Base-by-base conservation (phyloP, 495 filamentous ascomycete species). In the Aspergillus bridgeri region DNA sequence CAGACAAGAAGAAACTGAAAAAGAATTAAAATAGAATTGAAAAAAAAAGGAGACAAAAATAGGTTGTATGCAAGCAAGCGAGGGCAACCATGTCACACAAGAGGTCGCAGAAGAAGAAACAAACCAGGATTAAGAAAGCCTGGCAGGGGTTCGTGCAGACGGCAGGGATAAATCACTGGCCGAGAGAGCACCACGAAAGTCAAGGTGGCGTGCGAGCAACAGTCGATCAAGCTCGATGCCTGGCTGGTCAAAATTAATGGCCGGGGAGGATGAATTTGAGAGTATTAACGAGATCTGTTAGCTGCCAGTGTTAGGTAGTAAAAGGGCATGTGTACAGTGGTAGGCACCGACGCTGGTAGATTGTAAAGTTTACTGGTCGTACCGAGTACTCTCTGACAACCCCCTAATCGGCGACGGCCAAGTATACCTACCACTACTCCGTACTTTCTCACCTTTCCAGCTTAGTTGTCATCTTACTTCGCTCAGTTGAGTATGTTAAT, bases 161-260 rank as follows among this genome's bases (percentile, higher is more conserved):
- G 47, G 60, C 57, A 60, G 59, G 51, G 47, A 58, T 45, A 50
- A 72, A 68, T 61, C 66, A 71, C 58, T 76, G 73, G 73, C 43
- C 55, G 50, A 73, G 69, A 76, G 51, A 5, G 56, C 64, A 74
- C 73, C 73, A 76, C 73, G 71, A 69, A 71, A 65, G 63, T 65
- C 67, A 62, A 61, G 69, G 69, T 61, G 65, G 61, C 59, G 59
- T 56, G 58, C 19, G 58, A 52, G 54, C 54, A 58, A 60, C 51
- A 60, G 50, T 63, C 48, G 51, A 60, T 58, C 54, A 58, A 51
- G 53, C 54, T 23, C 18, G 18, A 51, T 61, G 18, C 24, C 22
- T 50, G 42, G 18, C 29, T 23, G 22, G 48, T 50, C 48, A 25
- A 23, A 50, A 20, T 49, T 24, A 21, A 22, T 22, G 6, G 21